Percentiles rank a stretch among this genome's conserved stretches.
phyloP scores from a whole-genome alignment of 2,329 filamentous ascomycete species.

The Furcasterigmium sp. region DNA sequence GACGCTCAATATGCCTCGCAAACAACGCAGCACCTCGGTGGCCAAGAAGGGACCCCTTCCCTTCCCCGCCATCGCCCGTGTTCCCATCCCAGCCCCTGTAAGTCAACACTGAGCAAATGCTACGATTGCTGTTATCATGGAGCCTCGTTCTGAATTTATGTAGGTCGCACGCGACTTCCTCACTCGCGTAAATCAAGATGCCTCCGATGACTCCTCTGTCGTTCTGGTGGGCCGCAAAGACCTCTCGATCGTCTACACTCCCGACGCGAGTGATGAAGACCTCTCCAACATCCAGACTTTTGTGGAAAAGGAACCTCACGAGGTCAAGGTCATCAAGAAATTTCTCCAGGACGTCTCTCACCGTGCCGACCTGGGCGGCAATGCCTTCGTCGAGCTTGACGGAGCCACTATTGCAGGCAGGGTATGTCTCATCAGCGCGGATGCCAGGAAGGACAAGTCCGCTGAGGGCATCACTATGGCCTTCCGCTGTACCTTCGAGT shows the following conservation, averaged over 20 bases:
- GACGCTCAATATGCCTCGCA: no score
- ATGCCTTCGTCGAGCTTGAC: background rate
- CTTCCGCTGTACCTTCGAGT: no score
- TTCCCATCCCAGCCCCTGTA: background rate
- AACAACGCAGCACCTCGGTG: no score
- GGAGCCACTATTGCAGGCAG: background rate
- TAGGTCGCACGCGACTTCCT: background rate
- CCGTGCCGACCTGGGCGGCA: background rate
- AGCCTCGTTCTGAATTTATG: no score
- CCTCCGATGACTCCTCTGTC: background rate
- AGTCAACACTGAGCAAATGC: no score
- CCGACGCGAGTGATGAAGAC: background rate
- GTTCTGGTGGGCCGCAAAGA: background rate
- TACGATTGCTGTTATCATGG: no score
- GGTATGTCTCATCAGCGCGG: background rate
- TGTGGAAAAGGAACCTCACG: background rate
- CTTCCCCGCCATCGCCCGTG: background rate
- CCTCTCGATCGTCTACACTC: background rate
- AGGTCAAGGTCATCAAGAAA: slow-evolving; percentile 1
- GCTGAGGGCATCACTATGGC: no score
- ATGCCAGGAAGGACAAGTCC: no score
- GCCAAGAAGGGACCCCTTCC: background rate
- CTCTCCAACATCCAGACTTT: background rate
- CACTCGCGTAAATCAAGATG: background rate
- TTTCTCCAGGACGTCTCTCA: background rate